Evolutionary conservation across 441 rosid species (phyloP), one percentile per base, ranked within the genome.

Genomic region (Gossypium lobatum): DNA sequence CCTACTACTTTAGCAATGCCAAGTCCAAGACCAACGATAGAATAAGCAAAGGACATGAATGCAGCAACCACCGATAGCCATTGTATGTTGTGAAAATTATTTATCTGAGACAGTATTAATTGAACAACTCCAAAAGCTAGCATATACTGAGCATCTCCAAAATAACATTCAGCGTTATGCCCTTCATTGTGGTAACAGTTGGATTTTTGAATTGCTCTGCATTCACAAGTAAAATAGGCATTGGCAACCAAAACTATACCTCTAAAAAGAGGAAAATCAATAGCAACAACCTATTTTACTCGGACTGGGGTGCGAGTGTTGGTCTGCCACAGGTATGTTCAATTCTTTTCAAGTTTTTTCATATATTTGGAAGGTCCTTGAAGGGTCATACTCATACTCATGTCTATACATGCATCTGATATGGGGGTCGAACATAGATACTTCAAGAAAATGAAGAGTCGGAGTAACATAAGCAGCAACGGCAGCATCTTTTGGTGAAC

Each of bases 21-120:
- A 61, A 89, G 91, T 71, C 84, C 91, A 8, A 86, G 73, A 13
- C 91, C 93, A 10, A 78, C 86, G 64, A 78, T 71, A 31, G 93
- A 71, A 74, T 89, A 89, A 53, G 86, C 11, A 46, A 86, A 86
- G 77, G 93, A 89, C 93, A 87, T 89, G 67, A 85, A 59, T 26
- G 93, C 90, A 4, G 93, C 87, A 11, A 86, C 28, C 37, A 82
- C 60, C 2, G 93, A 87, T 34, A 89, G 85, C 91, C 91, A 86
- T 64, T 26, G 73, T 85, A 87, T 87, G 76, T 78, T 71, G 70
- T 89, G 91, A 52, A 87, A 70, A 78, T 87, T 81, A 6, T 91
- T 88, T 48, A 83, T 89, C 72, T 85, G 88, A 0, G 93, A 89
- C 65, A 79, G 61, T 2, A 83, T 37, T 28, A 87, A 72, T 77